phyloP scores from a whole-genome alignment of 2,329 filamentous ascomycete genomes.

The Hypomyces perniciosus region DNA sequence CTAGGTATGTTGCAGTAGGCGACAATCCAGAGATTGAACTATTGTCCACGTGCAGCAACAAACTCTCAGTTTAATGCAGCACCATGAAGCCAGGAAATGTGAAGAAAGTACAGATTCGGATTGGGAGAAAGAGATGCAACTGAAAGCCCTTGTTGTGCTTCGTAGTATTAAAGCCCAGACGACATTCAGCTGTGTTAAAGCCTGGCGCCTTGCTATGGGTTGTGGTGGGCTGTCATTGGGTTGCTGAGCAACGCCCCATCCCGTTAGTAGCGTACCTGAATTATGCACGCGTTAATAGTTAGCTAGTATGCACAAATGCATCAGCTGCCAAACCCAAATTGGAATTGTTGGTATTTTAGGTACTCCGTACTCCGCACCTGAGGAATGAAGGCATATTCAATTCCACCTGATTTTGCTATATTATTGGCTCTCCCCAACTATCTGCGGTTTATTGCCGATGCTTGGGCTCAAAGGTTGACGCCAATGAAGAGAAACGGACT shows the following conservation, averaged over 20 bases:
- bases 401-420: too few relatives aligned
- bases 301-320: too few relatives aligned
- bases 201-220: background rate
- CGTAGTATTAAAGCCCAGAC: background rate
- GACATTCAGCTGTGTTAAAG: background rate
- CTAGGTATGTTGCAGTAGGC: background rate
- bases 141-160: background rate
- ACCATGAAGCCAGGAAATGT: background rate
- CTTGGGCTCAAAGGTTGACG: too few relatives aligned
- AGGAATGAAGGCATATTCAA: too few relatives aligned
- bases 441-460: too few relatives aligned
- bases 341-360: too few relatives aligned
- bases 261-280: background rate
- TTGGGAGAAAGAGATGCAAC: background rate
- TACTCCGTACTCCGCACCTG: too few relatives aligned
- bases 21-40: background rate
- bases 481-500: too few relatives aligned
- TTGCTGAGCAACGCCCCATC: slow-evolving; percentile 12
- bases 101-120: background rate
- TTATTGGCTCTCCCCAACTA: too few relatives aligned
- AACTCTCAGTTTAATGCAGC: background rate
- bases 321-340: too few relatives aligned
- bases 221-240: slow-evolving; percentile 1
- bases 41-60: background rate
- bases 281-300: too few relatives aligned